Evolutionary conservation across 352 stramenopile genomes (phyloP), one percentile per base, ranked within the genome.

Genomic region (Phytophthora uliginosa): DNA sequence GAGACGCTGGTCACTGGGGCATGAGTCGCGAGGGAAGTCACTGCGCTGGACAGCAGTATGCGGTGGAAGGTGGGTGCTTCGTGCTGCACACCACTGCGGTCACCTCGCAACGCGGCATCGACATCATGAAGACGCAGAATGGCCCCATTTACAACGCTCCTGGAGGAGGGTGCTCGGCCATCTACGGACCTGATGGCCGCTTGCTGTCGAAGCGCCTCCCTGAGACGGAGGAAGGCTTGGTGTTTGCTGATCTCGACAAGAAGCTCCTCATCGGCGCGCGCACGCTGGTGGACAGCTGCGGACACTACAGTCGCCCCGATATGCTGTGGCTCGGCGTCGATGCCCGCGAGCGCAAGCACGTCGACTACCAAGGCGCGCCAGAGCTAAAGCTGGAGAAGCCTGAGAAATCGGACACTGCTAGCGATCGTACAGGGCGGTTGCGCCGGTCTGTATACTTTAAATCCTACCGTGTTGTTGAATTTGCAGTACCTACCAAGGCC

Each of bases 251-350:
- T 42, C 42, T 76, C n/a, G 58, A 72, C 69, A 71, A 65, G 24
- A 42, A 33, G 18, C 36, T 63, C 1, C 58, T 72, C 10, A 7
- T 72, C 8, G 34, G 26, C 2, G 59, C 58, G 9, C 63, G 63
- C 18, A 68, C 58, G 51, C 51, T 76, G 57, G 54, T 76, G 24
- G 61, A 72, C 45, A 59, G 26, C 13, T 64, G 57, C 3, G 69
- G 69, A 13, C 63, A 76, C 51, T 76, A 76, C 63, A 76, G 63
- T 56, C 69, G 69, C 31, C 69, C 63, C 7, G 69, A 72, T 31
- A 59, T 76, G 56, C 52, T 76, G 22, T 71, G 69, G 56, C 47
- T 76, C 13, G 63, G 69, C 4, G 69, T 59, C 4, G 63, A 76
- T 48, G 53, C 69, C 4, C 63, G 63, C 9, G 57, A 69, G 13